These are phyloP conservation scores for Lotus japonicus DNA, from an alignment of 306 rosid species.

Conservation along the genomic window DNA sequence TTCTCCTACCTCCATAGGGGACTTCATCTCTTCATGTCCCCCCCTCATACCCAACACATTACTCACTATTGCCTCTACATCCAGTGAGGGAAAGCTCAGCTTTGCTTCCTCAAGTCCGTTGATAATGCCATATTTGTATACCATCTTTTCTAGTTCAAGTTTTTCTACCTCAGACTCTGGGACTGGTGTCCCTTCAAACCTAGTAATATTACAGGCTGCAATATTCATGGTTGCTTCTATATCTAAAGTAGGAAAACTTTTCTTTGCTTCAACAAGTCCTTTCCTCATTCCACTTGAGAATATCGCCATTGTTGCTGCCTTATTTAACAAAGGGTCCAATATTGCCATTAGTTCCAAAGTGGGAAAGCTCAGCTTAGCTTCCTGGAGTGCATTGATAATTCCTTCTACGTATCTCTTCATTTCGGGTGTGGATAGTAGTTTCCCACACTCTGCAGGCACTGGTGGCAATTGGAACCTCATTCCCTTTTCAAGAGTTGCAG, in stretches of 20 bases:
- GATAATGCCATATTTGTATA: neutral
- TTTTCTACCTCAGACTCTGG: neutral
- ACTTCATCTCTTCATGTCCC: too few species aligned
- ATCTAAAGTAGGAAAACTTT: neutral
- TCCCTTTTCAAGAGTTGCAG: too few species aligned
- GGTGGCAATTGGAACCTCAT: too few species aligned
- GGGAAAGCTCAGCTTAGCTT: neutral
- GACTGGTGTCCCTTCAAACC: neutral
- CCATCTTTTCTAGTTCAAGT: neutral
- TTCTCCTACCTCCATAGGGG: too few species aligned
- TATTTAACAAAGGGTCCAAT: too few species aligned
- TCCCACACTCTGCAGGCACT: too few species aligned
- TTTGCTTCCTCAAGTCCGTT: conserved; percentile 7
- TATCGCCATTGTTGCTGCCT: too few species aligned
- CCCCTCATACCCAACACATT: too few species aligned
- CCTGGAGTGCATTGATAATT: too few species aligned
- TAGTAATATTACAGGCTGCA: neutral
- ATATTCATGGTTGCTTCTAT: neutral
- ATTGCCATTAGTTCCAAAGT: neutral
- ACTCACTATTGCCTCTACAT: neutral
- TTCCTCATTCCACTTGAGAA: neutral
- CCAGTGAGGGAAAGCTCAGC: neutral
- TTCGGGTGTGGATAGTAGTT: too few species aligned
- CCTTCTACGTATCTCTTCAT: too few species aligned
- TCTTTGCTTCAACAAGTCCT: neutral